These are phyloP conservation scores for Didymella keratinophila DNA, from an alignment of 2,329 filamentous ascomycete species.

Conservation along the genomic window DNA sequence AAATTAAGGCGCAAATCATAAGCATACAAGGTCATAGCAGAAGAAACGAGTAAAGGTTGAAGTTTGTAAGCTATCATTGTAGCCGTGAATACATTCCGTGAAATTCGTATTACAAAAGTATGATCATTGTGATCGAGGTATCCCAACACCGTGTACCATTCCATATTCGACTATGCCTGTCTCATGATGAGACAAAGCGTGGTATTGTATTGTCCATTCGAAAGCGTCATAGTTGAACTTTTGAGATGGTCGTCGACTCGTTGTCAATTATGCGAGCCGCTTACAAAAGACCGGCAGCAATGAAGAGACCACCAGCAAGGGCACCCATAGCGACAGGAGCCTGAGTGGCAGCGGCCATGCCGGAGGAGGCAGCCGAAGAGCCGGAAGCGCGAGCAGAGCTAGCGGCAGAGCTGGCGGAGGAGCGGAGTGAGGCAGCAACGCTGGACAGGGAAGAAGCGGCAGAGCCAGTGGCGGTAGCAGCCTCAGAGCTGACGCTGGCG, in stretches of 20 bases:
- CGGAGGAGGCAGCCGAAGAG: constrained; percentile 24
- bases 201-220: constrained; percentile 21
- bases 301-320: constrained; percentile 42
- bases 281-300: constrained; percentile 47
- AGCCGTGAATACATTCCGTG: constrained; percentile 17
- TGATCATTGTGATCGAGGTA: constrained; percentile 21
- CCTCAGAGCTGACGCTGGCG: constrained; percentile 27
- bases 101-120: constrained; percentile 24
- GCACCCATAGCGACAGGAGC: constrained; percentile 44
- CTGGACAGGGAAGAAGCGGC: constrained; percentile 9
- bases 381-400: constrained; percentile 15
- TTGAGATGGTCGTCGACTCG: constrained; percentile 14
- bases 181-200: constrained; percentile 9
- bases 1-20: not conserved
- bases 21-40: not conserved
- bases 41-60: not conserved
- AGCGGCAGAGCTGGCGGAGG: constrained; percentile 3
- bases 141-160: constrained; percentile 20
- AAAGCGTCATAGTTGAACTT: constrained; percentile 14
- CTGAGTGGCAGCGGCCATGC: constrained; percentile 33
- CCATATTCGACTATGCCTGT: constrained; percentile 3
- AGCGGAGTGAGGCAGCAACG: constrained; percentile 12
- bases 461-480: constrained; percentile 21
- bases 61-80: constrained; percentile 13
- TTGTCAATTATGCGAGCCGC: not conserved